Conservation (phyloP, 2,329 filamentous ascomycete species). For the Ceratocystis harringtonii region DNA sequence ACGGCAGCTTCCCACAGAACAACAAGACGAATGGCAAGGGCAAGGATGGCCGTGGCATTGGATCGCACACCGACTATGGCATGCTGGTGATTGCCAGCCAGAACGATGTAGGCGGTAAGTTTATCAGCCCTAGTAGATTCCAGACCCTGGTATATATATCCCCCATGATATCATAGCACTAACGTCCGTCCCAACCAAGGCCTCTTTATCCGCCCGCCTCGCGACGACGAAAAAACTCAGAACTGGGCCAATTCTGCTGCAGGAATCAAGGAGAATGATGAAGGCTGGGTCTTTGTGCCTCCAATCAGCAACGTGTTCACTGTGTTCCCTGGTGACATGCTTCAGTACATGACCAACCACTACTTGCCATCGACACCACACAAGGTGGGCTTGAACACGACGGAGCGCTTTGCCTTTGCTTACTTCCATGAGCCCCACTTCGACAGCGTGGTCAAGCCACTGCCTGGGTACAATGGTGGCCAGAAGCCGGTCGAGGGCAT, state of each 20-base stretch:
- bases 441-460: conserved; percentile 29
- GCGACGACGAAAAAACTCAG: conserved; percentile 27
- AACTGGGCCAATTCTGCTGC: conserved; percentile 34
- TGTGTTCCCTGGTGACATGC: conserved; percentile 38
- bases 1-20: conserved; percentile 23
- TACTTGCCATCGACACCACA: conserved; percentile 34
- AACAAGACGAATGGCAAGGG: conserved; percentile 33
- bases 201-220: conserved; percentile 33
- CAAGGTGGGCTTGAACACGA: conserved; percentile 35
- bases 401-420: conserved; percentile 34
- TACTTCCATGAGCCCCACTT: conserved; percentile 40
- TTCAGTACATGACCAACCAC: conserved; percentile 35
- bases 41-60: conserved; percentile 34
- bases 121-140: conserved; percentile 15
- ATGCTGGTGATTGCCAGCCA: conserved; percentile 36
- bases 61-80: conserved; percentile 38
- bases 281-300: conserved; percentile 34
- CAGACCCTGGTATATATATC: not conserved
- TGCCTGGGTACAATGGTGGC: conserved; percentile 26
- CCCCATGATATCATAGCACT: conserved; percentile 20
- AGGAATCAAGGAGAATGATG: conserved; percentile 30
- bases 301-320: conserved; percentile 32
- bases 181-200: not conserved
- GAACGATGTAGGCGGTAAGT: conserved; percentile 32
- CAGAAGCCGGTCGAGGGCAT: conserved; percentile 27